These are phyloP conservation scores for Acanthamoeba polyphaga DNA, from an alignment of 208 protist genomes.

Conservation along the genomic window DNA sequence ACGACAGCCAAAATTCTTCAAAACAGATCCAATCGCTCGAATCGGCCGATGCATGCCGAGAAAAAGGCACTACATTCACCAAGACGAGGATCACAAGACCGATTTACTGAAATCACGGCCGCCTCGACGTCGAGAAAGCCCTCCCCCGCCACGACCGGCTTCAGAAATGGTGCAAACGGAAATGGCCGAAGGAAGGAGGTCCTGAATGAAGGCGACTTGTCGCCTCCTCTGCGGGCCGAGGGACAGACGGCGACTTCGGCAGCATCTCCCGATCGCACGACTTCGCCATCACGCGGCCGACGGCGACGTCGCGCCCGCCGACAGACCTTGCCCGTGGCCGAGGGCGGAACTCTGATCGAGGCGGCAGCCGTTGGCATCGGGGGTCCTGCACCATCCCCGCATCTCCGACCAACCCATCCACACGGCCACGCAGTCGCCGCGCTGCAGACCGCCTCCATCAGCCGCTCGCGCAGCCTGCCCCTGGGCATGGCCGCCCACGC, in stretches of 20 bases:
- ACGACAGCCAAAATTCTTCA: background rate
- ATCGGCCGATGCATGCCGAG: conserved; percentile 15
- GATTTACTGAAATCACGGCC: background rate
- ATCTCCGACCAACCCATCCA: background rate
- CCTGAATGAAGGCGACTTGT: background rate
- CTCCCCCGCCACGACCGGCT: background rate
- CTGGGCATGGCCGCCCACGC: background rate
- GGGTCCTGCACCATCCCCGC: background rate
- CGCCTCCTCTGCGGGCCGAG: background rate
- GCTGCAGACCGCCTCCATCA: background rate
- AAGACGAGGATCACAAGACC: background rate
- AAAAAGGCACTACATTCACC: background rate
- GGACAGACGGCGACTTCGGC: background rate
- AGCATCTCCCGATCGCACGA: background rate
- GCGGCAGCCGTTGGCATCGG: background rate
- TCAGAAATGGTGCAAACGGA: background rate
- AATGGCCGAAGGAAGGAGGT: background rate
- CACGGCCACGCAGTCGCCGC: background rate
- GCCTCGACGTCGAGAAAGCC: background rate
- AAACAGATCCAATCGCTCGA: background rate
- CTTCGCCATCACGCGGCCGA: background rate
- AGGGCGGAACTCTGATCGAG: background rate
- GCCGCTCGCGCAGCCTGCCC: conserved; percentile 28
- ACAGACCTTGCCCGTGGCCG: background rate
- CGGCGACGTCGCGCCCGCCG: background rate